Base-by-base conservation (phyloP, 140 eudicot species). In the Senecio squalidus region DNA sequence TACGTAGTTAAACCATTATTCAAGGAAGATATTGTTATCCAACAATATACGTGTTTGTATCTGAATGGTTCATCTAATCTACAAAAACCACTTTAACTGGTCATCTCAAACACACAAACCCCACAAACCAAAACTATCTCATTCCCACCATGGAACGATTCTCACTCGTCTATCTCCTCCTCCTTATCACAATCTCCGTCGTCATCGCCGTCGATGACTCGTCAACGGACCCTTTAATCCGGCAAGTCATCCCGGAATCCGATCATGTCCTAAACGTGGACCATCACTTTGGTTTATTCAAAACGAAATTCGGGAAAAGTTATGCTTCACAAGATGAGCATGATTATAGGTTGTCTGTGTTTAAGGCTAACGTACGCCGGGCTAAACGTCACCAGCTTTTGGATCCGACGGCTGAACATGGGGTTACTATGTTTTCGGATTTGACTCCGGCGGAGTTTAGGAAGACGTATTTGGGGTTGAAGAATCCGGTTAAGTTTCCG, bases 361-460 rank as follows among this genome's bases (percentile, higher is more conserved):
- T 92, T 65, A 92, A 92, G 86, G 31, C 92, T 50, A 92, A 92
- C 63, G 58, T 92, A 11, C 89, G 84, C 60, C 96, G 94, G 6
- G 98, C 98, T 2, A 79, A 66, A 75, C 82, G 94, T 1, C 82
- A 92, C 72, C 98, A 92, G 81, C 24, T 59, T 45, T 77, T 81
- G 9, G 96, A 87, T 50, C 98, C 98, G 0, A 68, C 98, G 2
- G 98, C 98, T 9, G 86, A 53, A 16, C 98, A 87, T 71, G 98
- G 98, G 14, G 92, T 92, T 21, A 92, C 98, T 0, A 76, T 87
- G 40, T 92, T 83, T 64, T 91, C 96, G 38, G 98, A 91, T 66
- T 47, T 91, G 39, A 83, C 96, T 3, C 92, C 98, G 9, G 34
- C 70, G 28, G 98, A 92, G 86, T 92, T 92, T 53, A 73, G 75